phyloP scores from a whole-genome alignment of 2,329 filamentous ascomycete species.

The Fusarium anguioides region DNA sequence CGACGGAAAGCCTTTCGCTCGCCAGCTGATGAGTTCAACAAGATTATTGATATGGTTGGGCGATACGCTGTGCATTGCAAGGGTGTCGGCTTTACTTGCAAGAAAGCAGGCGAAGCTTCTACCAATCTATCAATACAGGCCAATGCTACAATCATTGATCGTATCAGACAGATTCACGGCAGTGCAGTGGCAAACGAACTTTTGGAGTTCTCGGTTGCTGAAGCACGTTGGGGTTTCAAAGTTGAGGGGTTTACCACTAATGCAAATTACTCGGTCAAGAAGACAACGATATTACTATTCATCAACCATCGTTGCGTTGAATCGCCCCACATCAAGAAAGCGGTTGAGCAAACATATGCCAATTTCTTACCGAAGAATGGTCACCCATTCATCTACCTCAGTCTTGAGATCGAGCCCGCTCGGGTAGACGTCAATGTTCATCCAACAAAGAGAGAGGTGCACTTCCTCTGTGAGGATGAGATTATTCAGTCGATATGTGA shows the following conservation, averaged over 20 bases:
- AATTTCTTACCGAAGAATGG: slow-evolving; percentile 91
- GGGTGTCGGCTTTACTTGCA: slow-evolving; percentile 94
- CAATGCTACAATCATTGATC: slow-evolving; percentile 77
- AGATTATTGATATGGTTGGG: slow-evolving; percentile 94
- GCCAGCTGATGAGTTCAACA: slow-evolving; percentile 93
- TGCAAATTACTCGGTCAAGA: slow-evolving; percentile 94
- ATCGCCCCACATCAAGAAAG: slow-evolving; percentile 86
- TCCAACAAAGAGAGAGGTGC: slow-evolving; percentile 95
- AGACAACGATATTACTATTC: slow-evolving; percentile 87
- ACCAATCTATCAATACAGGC: slow-evolving; percentile 83
- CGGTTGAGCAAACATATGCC: slow-evolving; percentile 89
- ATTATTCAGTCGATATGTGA: slow-evolving; percentile 89
- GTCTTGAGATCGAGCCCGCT: slow-evolving; percentile 89
- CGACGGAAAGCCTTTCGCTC: slow-evolving; percentile 91
- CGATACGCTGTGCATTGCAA: slow-evolving; percentile 92
- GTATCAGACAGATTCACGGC: slow-evolving; percentile 91
- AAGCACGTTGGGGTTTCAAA: slow-evolving; percentile 85
- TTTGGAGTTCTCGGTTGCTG: slow-evolving; percentile 77
- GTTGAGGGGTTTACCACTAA: slow-evolving; percentile 86
- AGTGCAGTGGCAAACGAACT: slow-evolving; percentile 87
- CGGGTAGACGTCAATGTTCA: slow-evolving; percentile 98
- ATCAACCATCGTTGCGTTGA: slow-evolving; percentile 97
- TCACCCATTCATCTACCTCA: slow-evolving; percentile 93
- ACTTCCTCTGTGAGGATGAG: slow-evolving; percentile 97
- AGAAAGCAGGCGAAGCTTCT: slow-evolving; percentile 91